A percentile compares a stretch with the other conserved stretches of the same genome.
Evolutionary conservation across 345 rosid species (phyloP).

Genomic region (Orychophragmus violaceus): DNA sequence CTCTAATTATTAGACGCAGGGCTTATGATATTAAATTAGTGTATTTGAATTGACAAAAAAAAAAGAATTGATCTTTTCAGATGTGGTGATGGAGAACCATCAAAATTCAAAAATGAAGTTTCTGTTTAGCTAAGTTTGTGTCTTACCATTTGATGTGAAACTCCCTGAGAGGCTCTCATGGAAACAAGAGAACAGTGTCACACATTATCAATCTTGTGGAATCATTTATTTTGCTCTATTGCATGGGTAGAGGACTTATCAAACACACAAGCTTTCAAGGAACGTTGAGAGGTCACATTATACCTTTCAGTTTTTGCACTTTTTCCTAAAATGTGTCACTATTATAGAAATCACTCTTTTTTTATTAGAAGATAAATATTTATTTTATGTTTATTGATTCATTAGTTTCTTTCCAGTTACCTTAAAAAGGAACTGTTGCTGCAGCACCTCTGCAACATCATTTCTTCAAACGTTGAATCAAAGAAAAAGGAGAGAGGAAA

Average conservation of each 20-base stretch:
- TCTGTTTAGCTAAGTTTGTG: background rate
- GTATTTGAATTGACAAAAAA: background rate
- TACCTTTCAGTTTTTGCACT: no score
- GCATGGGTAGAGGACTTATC: no score
- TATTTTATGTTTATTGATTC: background rate
- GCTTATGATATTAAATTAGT: no score
- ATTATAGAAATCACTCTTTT: background rate
- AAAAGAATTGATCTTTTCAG: no score
- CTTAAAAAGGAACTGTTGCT: background rate
- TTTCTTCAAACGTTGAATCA: background rate
- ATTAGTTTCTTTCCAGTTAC: background rate
- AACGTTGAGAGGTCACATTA: background rate
- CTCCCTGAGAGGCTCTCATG: no score
- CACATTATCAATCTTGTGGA: background rate
- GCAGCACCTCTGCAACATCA: background rate
- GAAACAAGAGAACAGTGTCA: background rate
- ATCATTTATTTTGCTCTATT: background rate
- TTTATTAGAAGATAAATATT: background rate
- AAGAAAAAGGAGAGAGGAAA: background rate
- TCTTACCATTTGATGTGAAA: background rate
- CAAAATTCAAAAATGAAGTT: background rate
- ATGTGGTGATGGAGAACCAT: no score
- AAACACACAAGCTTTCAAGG: no score
- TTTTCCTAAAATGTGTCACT: background rate
- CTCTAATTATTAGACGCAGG: no score